Evolutionary conservation across 2,329 filamentous ascomycete genomes (phyloP).

Genomic region (Stagonosporopsis chrysanthemi): DNA sequence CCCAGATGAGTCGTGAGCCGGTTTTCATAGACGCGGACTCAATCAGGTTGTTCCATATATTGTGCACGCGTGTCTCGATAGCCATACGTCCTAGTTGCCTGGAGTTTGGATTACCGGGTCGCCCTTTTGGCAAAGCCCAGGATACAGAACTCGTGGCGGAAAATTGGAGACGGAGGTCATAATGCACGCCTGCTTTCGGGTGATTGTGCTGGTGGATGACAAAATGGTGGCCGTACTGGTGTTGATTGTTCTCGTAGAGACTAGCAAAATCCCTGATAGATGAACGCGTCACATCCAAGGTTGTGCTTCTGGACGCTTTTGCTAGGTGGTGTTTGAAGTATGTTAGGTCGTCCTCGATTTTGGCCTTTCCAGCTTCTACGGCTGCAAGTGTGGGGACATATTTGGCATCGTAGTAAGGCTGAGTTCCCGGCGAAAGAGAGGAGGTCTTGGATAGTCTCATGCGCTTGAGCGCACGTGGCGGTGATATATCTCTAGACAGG

Average conservation of each 20-base stretch:
- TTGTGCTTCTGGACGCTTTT: conserved; percentile 32
- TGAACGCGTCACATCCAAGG: conserved; percentile 43
- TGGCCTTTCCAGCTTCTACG: conserved; percentile 60
- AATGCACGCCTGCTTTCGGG: conserved; percentile 71
- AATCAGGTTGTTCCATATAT: conserved; percentile 56
- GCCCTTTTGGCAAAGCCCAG: conserved; percentile 57
- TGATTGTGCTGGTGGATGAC: conserved; percentile 78
- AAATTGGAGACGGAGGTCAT: conserved; percentile 75
- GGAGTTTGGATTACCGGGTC: conserved; percentile 54
- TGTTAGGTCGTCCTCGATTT: conserved; percentile 57
- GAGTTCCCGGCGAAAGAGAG: background rate
- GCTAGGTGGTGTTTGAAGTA: conserved; percentile 57
- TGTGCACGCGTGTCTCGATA: conserved; percentile 56
- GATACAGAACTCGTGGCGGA: conserved; percentile 71
- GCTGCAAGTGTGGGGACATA: conserved; percentile 48
- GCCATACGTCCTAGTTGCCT: conserved; percentile 52
- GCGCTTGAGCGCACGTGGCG: conserved; percentile 28
- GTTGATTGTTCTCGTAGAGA: conserved; percentile 58
- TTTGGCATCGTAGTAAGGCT: background rate
- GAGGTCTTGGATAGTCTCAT: conserved; percentile 15
- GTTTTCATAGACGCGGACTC: conserved; percentile 54
- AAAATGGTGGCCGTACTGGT: conserved; percentile 60
- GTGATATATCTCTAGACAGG: conserved; percentile 35
- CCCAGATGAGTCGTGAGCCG: conserved; percentile 56
- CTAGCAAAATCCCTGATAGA: conserved; percentile 53